These are phyloP conservation scores for Blastomyces silverae DNA, from an alignment of 2,329 filamentous ascomycete species.

Conservation along the genomic window DNA sequence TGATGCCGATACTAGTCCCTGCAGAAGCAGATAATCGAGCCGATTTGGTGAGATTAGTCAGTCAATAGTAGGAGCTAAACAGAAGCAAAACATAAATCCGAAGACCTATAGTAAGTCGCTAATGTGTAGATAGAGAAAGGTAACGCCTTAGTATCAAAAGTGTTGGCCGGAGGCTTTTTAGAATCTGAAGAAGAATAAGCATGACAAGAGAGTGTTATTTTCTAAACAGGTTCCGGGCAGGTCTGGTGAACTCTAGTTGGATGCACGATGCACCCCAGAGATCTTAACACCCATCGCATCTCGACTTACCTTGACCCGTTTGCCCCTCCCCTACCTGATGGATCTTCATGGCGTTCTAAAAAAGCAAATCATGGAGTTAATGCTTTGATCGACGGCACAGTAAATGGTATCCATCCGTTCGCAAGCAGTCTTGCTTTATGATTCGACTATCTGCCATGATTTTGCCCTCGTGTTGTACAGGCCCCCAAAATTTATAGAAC, in stretches of 20 bases:
- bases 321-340: not conserved
- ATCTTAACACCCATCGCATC: not conserved
- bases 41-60: not conserved
- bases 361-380: not conserved
- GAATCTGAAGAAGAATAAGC: not conserved
- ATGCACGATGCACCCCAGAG: not conserved
- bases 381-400: constrained; percentile 7
- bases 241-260: not conserved
- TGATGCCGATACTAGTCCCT: not conserved
- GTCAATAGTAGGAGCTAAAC: not conserved
- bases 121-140: not conserved
- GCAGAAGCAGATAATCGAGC: not conserved
- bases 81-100: not conserved
- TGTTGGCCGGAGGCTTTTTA: not conserved
- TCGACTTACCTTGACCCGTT: not conserved
- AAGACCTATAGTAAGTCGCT: not conserved
- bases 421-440: constrained; percentile 1
- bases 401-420: not conserved
- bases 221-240: not conserved
- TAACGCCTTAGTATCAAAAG: not conserved
- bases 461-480: constrained; percentile 4
- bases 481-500: constrained; percentile 12
- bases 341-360: not conserved
- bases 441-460: not conserved
- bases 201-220: not conserved